Conservation (phyloP, 2,329 filamentous ascomycete species). For the Pestalotiopsis sp. region DNA sequence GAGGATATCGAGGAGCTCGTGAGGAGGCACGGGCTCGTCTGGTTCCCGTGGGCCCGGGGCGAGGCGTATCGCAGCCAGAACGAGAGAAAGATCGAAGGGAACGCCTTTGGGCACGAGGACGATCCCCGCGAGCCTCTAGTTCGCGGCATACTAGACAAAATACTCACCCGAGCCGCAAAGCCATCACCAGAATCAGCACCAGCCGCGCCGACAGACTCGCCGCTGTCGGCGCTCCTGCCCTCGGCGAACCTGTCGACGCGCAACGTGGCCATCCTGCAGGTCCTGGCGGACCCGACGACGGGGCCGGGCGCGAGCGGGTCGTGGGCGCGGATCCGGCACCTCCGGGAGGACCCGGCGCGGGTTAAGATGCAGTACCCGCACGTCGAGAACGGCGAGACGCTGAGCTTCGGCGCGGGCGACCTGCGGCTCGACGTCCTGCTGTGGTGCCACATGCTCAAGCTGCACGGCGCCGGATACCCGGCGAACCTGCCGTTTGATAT, state of each 20-base stretch:
- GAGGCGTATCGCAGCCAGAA: background rate
- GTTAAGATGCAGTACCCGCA: constrained; percentile 9
- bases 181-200: background rate
- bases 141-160: background rate
- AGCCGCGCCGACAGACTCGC: background rate
- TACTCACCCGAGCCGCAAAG: background rate
- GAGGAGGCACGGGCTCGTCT: background rate
- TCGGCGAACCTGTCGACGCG: background rate
- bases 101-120: background rate
- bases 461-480: constrained; percentile 16
- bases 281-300: background rate
- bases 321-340: background rate
- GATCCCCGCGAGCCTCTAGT: background rate
- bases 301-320: background rate
- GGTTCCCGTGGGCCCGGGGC: constrained; percentile 13
- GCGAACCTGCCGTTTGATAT: constrained; percentile 17
- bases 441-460: constrained; percentile 13
- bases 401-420: constrained; percentile 11
- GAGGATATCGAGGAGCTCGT: constrained; percentile 5
- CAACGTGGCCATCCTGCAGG: constrained; percentile 1
- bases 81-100: background rate
- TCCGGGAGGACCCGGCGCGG: constrained; percentile 3
- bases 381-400: background rate
- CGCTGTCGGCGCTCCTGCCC: background rate
- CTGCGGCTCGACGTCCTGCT: constrained; percentile 14